phyloP scores from a whole-genome alignment of 1,284 basidiomycete genomes.

The Pseudozyma tsukubaensis region DNA sequence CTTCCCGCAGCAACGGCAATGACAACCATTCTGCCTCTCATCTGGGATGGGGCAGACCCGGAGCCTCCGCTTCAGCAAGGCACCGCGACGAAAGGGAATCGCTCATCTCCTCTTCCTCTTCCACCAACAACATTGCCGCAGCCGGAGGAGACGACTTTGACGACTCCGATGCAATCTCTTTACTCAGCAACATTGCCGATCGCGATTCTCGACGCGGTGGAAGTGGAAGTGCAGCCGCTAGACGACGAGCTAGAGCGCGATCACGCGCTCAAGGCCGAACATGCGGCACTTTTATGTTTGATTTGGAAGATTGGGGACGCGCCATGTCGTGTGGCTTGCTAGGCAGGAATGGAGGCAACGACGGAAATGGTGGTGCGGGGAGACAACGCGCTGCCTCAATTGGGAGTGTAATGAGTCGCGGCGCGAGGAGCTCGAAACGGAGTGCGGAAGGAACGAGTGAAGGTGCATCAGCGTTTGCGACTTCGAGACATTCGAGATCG shows the following conservation, averaged over 20 bases:
- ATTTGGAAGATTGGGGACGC: constrained; percentile 20
- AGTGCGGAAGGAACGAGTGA: no score
- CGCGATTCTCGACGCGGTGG: constrained; percentile 41
- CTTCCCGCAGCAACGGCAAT: background rate
- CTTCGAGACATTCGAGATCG: constrained; percentile 28
- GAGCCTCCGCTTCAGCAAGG: constrained; percentile 8
- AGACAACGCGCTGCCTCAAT: constrained; percentile 33
- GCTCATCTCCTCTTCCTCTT: constrained; percentile 9
- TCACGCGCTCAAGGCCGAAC: constrained; percentile 29
- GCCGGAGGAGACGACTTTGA: constrained; percentile 47
- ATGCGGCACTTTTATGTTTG: constrained; percentile 26
- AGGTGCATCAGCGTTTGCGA: background rate
- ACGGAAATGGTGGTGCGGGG: background rate
- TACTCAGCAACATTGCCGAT: constrained; percentile 57
- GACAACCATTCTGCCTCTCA: background rate
- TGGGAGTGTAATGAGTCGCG: constrained; percentile 39
- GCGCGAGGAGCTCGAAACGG: constrained; percentile 17
- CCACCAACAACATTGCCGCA: background rate
- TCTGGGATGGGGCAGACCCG: constrained; percentile 26
- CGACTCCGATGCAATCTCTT: constrained; percentile 60
- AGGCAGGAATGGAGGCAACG: constrained; percentile 6
- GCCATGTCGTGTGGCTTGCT: constrained; percentile 36
- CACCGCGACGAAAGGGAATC: constrained; percentile 25
- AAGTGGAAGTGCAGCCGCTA: constrained; percentile 13
- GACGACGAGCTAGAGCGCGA: constrained; percentile 34